Evolutionary conservation across 2,329 filamentous ascomycete genomes (phyloP).

Genomic region (Neopestalotiopsis sp.): DNA sequence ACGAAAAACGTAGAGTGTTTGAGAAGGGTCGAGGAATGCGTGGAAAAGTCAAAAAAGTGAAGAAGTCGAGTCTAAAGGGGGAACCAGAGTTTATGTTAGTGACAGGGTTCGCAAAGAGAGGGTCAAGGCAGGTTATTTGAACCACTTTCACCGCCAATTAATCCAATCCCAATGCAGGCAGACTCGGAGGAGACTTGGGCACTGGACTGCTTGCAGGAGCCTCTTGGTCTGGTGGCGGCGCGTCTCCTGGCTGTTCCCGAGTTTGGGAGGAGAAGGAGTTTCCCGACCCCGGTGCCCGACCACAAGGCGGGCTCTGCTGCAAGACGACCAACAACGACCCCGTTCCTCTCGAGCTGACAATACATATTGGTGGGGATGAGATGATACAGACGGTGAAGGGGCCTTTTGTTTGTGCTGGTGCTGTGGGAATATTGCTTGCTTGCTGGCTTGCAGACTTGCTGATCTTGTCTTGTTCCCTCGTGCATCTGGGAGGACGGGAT

Average conservation of each 20-base stretch:
- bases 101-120: constrained; percentile 6
- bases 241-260: neutral
- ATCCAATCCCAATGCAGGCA: neutral
- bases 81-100: constrained; percentile 10
- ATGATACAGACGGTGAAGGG: neutral
- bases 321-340: neutral
- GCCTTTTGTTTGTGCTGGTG: neutral
- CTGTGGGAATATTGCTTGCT: no score
- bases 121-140: constrained; percentile 11
- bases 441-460: neutral
- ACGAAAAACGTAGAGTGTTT: neutral
- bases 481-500: neutral
- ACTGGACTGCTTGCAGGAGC: neutral
- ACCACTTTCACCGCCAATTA: constrained; percentile 20
- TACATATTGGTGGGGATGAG: neutral
- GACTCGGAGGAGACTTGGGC: neutral
- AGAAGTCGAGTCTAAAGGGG: constrained; percentile 7
- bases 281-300: neutral
- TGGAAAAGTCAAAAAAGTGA: neutral
- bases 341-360: neutral
- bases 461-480: neutral
- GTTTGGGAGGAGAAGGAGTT: neutral
- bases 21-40: neutral
- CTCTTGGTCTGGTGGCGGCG: neutral
- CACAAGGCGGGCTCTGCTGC: neutral